phyloP scores from a whole-genome alignment of 352 stramenopile species.

The Lagenidium giganteum region DNA sequence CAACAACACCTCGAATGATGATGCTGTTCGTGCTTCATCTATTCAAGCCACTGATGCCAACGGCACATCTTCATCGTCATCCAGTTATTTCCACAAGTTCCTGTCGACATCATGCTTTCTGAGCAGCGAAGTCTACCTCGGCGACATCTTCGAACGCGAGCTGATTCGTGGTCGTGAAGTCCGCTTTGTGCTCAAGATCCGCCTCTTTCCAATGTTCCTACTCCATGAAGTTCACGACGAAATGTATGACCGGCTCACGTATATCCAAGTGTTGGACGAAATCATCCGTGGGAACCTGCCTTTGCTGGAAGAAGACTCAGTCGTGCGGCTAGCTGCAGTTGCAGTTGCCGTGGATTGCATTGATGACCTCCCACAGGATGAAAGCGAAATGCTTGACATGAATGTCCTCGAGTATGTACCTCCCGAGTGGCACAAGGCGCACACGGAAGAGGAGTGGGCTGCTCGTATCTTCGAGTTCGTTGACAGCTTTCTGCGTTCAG shows the following conservation, averaged over 20 bases:
- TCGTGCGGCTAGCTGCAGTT: constrained; percentile 71
- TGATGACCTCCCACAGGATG: constrained; percentile 41
- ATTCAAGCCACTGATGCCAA: constrained; percentile 13
- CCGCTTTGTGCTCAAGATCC: constrained; percentile 92
- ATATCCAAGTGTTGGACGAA: constrained; percentile 91
- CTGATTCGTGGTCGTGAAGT: constrained; percentile 86
- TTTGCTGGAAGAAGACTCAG: constrained; percentile 68
- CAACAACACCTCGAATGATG: constrained; percentile 12
- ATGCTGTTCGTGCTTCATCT: constrained; percentile 7
- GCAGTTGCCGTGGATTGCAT: constrained; percentile 79
- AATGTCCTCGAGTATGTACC: constrained; percentile 86
- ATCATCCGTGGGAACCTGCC: constrained; percentile 86
- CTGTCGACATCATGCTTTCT: constrained; percentile 76
- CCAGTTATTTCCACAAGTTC: constrained; percentile 76
- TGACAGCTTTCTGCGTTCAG: constrained; percentile 39
- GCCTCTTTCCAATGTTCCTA: constrained; percentile 76
- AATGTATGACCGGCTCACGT: constrained; percentile 80
- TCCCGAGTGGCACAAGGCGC: constrained; percentile 55
- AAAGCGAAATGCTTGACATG: constrained; percentile 63
- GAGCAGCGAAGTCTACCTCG: constrained; percentile 77
- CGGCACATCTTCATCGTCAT: constrained; percentile 21
- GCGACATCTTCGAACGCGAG: constrained; percentile 90
- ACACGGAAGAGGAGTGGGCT: constrained; percentile 81
- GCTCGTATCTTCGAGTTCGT: constrained; percentile 61
- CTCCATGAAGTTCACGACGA: constrained; percentile 81